A percentile compares a stretch with the other conserved stretches of the same genome.
Conservation (phyloP, 2,329 filamentous ascomycete species). For the Sphaerostilbella broomeana region DNA sequence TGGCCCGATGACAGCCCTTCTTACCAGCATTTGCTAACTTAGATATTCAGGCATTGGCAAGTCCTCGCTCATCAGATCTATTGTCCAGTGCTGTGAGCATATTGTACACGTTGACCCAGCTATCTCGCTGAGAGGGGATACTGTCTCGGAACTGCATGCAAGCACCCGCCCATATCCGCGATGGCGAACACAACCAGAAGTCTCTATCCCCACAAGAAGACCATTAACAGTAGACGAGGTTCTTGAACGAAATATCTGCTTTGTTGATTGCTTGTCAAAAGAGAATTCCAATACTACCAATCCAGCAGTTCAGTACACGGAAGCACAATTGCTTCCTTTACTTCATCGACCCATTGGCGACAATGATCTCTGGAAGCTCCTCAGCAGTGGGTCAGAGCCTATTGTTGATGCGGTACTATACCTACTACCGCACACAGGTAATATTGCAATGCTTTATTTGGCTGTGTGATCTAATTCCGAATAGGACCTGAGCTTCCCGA, state of each 20-base stretch:
- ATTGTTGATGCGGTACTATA: slow-evolving; percentile 85
- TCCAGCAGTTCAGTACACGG: slow-evolving; percentile 66
- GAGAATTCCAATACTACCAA: slow-evolving; percentile 25
- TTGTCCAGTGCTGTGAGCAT: slow-evolving; percentile 80
- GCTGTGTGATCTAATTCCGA: slow-evolving; percentile 12
- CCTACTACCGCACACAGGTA: slow-evolving; percentile 63
- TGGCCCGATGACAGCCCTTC: background rate
- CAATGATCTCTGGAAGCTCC: slow-evolving; percentile 65
- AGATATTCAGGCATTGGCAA: slow-evolving; percentile 65
- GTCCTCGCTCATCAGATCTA: slow-evolving; percentile 79
- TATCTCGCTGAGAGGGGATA: slow-evolving; percentile 23
- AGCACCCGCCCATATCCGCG: slow-evolving; percentile 79
- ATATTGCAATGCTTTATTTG: background rate
- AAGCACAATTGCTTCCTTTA: slow-evolving; percentile 35
- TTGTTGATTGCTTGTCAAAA: slow-evolving; percentile 76
- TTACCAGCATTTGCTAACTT: background rate
- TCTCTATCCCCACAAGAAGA: slow-evolving; percentile 46
- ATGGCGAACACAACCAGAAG: slow-evolving; percentile 81
- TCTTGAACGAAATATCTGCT: slow-evolving; percentile 86
- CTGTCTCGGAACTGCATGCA: slow-evolving; percentile 63
- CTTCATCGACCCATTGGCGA: slow-evolving; percentile 55
- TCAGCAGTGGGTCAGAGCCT: slow-evolving; percentile 75
- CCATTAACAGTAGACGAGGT: slow-evolving; percentile 64
- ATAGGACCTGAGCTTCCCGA: slow-evolving; percentile 41
- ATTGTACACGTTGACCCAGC: slow-evolving; percentile 86